Percentiles rank a stretch among this genome's conserved stretches.
Evolutionary conservation across 73 alveolate genomes (phyloP).

Genomic region (Stentor coeruleus): DNA sequence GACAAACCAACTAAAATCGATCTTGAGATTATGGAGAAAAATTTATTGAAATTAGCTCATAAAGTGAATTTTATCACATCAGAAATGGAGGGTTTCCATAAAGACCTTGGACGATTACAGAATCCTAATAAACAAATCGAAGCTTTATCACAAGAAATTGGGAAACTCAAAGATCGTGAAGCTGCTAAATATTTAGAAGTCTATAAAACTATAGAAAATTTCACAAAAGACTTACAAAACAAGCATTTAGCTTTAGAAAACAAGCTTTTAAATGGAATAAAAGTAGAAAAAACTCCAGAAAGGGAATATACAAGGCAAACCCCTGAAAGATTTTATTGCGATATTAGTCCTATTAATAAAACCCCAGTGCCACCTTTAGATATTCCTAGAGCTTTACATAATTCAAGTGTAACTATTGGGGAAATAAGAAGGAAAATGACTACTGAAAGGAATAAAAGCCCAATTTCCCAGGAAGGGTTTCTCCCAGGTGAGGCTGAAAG

Average conservation of each 20-base stretch:
- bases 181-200: not conserved
- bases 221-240: not conserved
- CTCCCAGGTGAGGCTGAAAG: slow-evolving; percentile 27
- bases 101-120: not conserved
- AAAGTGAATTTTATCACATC: not conserved
- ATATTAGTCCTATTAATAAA: not conserved
- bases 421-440: not conserved
- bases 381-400: not conserved
- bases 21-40: not conserved
- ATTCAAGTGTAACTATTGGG: not conserved
- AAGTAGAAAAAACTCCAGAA: not conserved
- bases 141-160: not conserved
- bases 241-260: too few species aligned
- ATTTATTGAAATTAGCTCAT: not conserved
- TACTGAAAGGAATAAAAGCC: not conserved
- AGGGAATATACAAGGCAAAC: not conserved
- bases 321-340: too few species aligned
- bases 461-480: not conserved
- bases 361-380: not conserved
- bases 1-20: not conserved
- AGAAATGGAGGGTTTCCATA: not conserved
- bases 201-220: not conserved
- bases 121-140: not conserved
- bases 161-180: not conserved
- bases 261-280: not conserved